Evolutionary conservation across 441 rosid species (phyloP).

Genomic region (Omphalea diandra): DNA sequence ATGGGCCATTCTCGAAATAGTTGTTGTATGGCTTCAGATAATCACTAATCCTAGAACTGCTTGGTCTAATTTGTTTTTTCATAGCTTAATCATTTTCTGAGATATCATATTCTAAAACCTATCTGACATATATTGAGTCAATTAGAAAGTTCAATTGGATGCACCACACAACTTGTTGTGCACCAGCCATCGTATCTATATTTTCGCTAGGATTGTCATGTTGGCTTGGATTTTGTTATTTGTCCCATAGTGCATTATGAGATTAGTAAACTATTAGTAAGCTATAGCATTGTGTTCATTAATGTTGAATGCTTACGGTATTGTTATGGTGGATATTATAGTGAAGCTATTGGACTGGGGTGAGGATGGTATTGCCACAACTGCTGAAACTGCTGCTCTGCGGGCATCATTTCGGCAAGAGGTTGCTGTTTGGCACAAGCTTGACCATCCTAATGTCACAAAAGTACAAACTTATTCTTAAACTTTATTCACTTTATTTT

Average conservation of each 20-base stretch:
- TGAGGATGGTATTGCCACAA: conserved; percentile 71
- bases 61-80: background rate
- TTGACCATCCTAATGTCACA: conserved; percentile 86
- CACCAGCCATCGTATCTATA: background rate
- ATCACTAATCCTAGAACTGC: background rate
- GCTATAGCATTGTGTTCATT: background rate
- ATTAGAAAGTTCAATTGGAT: background rate
- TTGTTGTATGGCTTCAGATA: background rate
- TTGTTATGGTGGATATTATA: conserved; percentile 31
- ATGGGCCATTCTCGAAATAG: background rate
- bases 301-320: conserved; percentile 12
- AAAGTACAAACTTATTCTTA: conserved; percentile 41
- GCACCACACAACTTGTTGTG: background rate
- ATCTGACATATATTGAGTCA: background rate
- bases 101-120: background rate
- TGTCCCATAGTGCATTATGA: background rate
- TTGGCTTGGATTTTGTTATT: background rate
- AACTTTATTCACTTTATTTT: conserved; percentile 9
- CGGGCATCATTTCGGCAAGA: conserved; percentile 80
- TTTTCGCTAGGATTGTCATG: background rate
- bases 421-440: conserved; percentile 97
- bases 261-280: background rate
- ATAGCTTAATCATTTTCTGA: background rate
- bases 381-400: conserved; percentile 66
- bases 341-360: conserved; percentile 94